Evolutionary conservation across 257 asterid species (phyloP), one percentile per base, ranked within the genome.

Genomic region (Nicotiana sylvestris): DNA sequence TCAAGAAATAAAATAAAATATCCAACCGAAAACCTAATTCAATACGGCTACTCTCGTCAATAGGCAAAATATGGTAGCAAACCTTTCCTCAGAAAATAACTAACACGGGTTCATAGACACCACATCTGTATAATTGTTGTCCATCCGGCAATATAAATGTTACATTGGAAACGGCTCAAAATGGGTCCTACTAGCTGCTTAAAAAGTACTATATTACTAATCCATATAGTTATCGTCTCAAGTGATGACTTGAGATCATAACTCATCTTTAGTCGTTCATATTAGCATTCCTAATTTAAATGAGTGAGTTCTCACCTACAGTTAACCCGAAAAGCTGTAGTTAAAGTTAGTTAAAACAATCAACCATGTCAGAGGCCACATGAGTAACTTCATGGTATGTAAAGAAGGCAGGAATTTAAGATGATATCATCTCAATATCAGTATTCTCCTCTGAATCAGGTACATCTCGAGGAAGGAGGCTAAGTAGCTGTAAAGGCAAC

Each of bases 401-500:
- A 74, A 57, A 74, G 80, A 74, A 74, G 62, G 80, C 43, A 21
- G 68, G 57, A 17, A 35, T 60, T 92, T 89, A 92, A 78, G 91
- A 91, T 66, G 92, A 91, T 82, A 90, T 93, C 94, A 90, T 90
- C 89, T 95, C 98, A 55, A 91, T 79, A 70, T 87, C 97, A 69
- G 60, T 82, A 8, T 83, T 66, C 83, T 87, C 95, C 65, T 84
- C 88, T 8, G 91, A 74, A 81, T 90, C 87, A 10, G 90, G 83
- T 21, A 84, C 82, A 55, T 92, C 97, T 67, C 81, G 87, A 49
- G 99, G 99, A 80, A 96, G 98, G 83, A 94, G 93, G 83, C 97
- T 90, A 62, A 96, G 96, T 10, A 96, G 88, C 0, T 98, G 99
- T 86, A 96, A 88, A 67, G 99, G 98, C 66, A 96, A 82, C 84